These are phyloP conservation scores for Zoysia japonica DNA, from an alignment of 176 grass and related monocot genomes.

Conservation along the genomic window DNA sequence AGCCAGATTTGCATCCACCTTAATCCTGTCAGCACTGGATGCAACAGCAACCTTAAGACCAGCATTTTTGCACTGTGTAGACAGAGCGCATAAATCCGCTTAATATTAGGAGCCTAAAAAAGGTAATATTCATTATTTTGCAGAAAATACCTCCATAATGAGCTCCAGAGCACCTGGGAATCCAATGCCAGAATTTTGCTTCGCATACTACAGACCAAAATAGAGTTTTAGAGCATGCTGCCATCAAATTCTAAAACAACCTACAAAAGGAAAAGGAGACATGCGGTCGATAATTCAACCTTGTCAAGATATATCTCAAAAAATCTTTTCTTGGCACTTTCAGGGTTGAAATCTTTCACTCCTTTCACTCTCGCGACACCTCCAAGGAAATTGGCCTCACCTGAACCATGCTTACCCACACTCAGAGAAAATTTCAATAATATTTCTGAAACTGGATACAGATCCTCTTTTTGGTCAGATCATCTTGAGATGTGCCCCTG, in stretches of 20 bases:
- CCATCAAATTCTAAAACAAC: conserved; percentile 22
- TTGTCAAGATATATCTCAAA: conserved; percentile 92
- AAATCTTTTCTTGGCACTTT: conserved; percentile 76
- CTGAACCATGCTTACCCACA: conserved; percentile 46
- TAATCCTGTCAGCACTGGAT: conserved; percentile 92
- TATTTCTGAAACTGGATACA: conserved; percentile 11
- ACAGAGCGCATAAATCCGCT: conserved; percentile 22
- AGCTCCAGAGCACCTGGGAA: conserved; percentile 93
- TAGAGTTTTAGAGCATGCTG: conserved; percentile 35
- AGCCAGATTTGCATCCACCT: conserved; percentile 91
- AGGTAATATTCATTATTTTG: conserved; percentile 21
- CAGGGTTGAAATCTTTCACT: conserved; percentile 70
- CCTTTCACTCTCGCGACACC: conserved; percentile 86
- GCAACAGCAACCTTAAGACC: conserved; percentile 95
- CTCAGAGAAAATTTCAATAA: conserved; percentile 3
- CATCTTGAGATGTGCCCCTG: background rate
- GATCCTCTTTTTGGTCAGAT: background rate
- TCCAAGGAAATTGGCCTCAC: conserved; percentile 97
- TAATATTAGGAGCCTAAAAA: background rate
- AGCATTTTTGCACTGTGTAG: conserved; percentile 77
- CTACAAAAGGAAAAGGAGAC: background rate
- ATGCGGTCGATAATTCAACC: conserved; percentile 42
- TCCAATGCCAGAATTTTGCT: conserved; percentile 85
- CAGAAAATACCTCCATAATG: conserved; percentile 68
- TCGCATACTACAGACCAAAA: conserved; percentile 73